Base-by-base conservation (phyloP, 2,329 filamentous ascomycete species). In the Xylaria sp. region DNA sequence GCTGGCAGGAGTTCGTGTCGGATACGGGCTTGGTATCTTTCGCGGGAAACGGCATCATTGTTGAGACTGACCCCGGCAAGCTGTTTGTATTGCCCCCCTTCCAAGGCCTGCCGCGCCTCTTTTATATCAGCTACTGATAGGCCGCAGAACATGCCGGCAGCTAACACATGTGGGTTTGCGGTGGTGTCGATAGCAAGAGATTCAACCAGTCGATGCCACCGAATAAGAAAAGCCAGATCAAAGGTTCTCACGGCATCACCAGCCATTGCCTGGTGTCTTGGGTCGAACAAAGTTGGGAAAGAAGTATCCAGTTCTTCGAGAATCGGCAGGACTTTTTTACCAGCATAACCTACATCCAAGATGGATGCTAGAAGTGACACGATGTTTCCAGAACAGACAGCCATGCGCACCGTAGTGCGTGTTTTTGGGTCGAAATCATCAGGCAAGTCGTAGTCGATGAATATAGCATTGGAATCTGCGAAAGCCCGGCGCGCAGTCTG, bases 101-200 rank as follows among this genome's bases (percentile, higher is more conserved):
- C 38, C 18, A 66, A 39, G 1, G 21, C 51, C 24, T 60, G 52
- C 7, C 6, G 44, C 21, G 63, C 57, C 41, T 22, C 37, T 11
- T 49, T 48, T 22, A 19, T 2, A 13, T 43, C 50, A 7, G 6
- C 40, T n/a, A 42, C 34, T 11, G 46, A 11, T n/a, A 57, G 16
- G 11, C 44, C 26, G 42, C 66, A 69, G 50, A 71, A 71, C 22
- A 67, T 43, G 4, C n/a, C 18, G 7, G 56, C 51, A 6, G 66
- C 66, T 26, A 65, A 20, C 26, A 62, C 21, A 2, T 54, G 41
- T 5, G 63, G 58, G 9, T 63, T 45, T 7, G 6, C 17, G 8
- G 54, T 41, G 6, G 44, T 20, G 13, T 57, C n/a, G 19, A 45
- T 26, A n/a, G 22, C 29, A 13, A 69, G 52, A 13, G 24, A 38